Evolutionary conservation across 2,329 filamentous ascomycete genomes (phyloP), one percentile per base, ranked within the genome.

Genomic region (Aureobasidium sp.): DNA sequence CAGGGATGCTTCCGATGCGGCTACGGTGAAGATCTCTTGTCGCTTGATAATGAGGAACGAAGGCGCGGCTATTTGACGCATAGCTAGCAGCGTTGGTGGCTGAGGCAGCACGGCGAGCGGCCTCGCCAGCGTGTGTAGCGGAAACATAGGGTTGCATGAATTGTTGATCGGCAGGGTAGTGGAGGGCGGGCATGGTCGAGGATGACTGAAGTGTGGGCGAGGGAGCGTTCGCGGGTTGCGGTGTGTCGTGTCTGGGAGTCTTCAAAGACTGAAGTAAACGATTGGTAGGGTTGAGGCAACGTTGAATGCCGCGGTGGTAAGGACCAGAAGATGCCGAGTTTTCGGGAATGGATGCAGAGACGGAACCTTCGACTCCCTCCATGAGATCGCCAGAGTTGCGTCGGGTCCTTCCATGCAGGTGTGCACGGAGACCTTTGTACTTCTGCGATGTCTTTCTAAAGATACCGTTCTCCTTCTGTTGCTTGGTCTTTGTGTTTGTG

Each of bases 301-400:
- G 59, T 8, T 55, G 48, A 10, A 61, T 54, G 37, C 63, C 59
- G 25, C 48, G 61, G 45, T 49, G 58, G 53, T 61, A 59, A 11
- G 61, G 39, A 16, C 52, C 55, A 36, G 52, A 55, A 25, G 60
- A 45, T 21, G 50, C 45, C 30, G 60, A 21, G 54, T 47, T 34
- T 60, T 62, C 49, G 27, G 61, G 63, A 48, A 63, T 57, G 36
- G n/a, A 15, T 49, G 45, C 36, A 48, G 54, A 45, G 15, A 27
- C 21, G n/a, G 64, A 53, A 41, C 49, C 62, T 45, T 65, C 64
- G 44, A 65, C 64, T 27, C 64, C 64, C n/a, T 65, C 64, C 64
- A 65, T 65, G 42, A 60, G 44, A n/a, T 65, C 64, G 39, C 59
- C 62, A 44, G 52, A 41, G 32, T 53, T 62, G 45, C 59, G 59